Base-by-base conservation (phyloP, 2,329 filamentous ascomycete species). In the Aspergillus sp. region DNA sequence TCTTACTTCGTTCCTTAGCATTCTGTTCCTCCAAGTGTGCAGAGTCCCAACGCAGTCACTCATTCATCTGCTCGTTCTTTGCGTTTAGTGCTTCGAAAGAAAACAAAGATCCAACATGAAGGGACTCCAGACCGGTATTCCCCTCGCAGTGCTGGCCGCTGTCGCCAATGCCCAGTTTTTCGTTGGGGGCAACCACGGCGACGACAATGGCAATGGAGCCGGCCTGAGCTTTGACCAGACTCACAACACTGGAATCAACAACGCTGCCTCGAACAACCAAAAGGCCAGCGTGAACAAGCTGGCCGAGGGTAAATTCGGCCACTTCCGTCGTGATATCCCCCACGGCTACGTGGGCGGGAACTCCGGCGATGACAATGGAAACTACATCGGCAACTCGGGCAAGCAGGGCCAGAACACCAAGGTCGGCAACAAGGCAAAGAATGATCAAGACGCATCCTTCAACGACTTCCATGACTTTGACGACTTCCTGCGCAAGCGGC, bases 91-190 rank as follows among this genome's bases (percentile, higher is more conserved):
- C 17, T 40, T 40, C 36, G 11, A 16, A 7, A 40, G 36, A 40
- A 29, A 10, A 42, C 9, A 13, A 21, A n/a, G 5, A 19, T 17
- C 9, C 57, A 64, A 48, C 13, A 73, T 73, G 70, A 73, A 72
- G 64, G 66, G 64, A 43, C 62, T 72, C 43, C 59, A 66, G 25
- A 64, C 60, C 42, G 69, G 68, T 47, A 66, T 73, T 42, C 67
- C 70, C 4, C 54, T 73, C 16, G 70, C 70, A 44, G 56, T 72
- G 16, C 55, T 72, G 48, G 70, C 64, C 45, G 64, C 66, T 13
- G 63, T 66, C 42, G 67, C 63, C 11, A 63, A 64, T 43, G 62
- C 64, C 3, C 56, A 66, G 50, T 57, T 55, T 10, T 58, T 61
- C 2, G 57, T 63, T 3, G 45, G 48, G 5, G 58, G 56, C 6